Evolutionary conservation across 805 yeast genomes (phyloP), one percentile per base, ranked within the genome.

Genomic region (Wickerhamiella lipophila): DNA sequence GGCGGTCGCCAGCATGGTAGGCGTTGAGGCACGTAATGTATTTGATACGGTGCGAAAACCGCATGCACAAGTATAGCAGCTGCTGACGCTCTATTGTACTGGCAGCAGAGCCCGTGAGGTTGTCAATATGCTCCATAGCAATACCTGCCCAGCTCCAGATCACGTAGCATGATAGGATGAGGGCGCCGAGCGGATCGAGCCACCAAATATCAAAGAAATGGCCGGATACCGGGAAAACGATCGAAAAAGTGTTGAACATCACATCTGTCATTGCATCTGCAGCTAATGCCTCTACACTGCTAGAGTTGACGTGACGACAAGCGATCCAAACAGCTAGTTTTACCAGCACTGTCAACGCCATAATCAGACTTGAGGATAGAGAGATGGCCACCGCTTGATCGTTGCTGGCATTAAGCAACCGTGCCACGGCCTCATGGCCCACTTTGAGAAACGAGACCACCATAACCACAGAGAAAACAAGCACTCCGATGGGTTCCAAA

Each of bases 181-280:
- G 62, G 0, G 94, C 94, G 13, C 94, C 92, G 3, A 76, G 55
- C 1, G 92, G 78, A 65, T 83, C 94, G 40, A 80, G 57, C 85
- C 86, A 80, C 81, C 85, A 79, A 15, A 71, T 56, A 16, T 71
- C 61, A 15, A 72, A 61, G n/a, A 60, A 55, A 49, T 70, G 66
- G 1, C 89, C 89, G 0, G 73, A 39, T 0, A 79, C 53, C 0
- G 94, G 94, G 70, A 83, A 81, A 13, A 83, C 52, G 22, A 83
- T 71, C 1, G 92, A 82, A 39, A 81, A 80, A 1, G 72, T 57
- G 64, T 83, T 83, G 69, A 83, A 83, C 2, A 82, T 72, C 27
- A 83, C 74, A 62, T 83, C 94, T 0, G 88, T 83, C 63, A 73
- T 69, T 0, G 92, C 92, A 64, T 83, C 94, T 62, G 82, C 89